Conservation (phyloP, 768 basidiomycete genomes). For the Exidia glandulosa region DNA sequence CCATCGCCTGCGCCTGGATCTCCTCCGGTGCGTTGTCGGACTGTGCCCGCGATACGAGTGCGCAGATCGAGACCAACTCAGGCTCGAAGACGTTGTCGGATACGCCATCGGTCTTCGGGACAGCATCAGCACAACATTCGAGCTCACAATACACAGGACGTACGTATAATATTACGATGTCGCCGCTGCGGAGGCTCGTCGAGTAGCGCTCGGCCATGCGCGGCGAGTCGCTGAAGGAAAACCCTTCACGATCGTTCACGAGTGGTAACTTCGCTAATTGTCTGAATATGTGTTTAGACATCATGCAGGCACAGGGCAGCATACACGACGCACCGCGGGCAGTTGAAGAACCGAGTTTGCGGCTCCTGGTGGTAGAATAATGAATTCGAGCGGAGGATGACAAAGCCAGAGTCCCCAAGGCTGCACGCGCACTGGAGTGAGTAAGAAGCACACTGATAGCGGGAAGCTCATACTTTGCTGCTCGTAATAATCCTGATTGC, state of each 20-base stretch:
- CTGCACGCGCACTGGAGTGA: conserved; percentile 2
- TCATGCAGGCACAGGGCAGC: too few species aligned
- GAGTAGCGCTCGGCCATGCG: conserved; percentile 34
- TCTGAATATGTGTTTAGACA: too few species aligned
- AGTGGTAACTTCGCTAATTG: conserved; percentile 27
- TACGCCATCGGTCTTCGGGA: conserved; percentile 39
- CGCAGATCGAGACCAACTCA: conserved; percentile 62
- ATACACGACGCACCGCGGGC: too few species aligned
- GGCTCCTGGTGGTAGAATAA: conserved; percentile 17
- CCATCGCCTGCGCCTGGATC: conserved; percentile 54
- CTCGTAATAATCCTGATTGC: conserved; percentile 59
- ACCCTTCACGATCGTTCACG: conserved; percentile 12
- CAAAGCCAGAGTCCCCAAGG: conserved; percentile 16
- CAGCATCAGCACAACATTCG: not conserved
- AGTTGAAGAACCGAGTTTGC: conserved; percentile 37
- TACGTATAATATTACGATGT: conserved; percentile 41
- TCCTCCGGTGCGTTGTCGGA: conserved; percentile 34
- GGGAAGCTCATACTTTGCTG: conserved; percentile 52
- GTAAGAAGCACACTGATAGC: conserved; percentile 16
- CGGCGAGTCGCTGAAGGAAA: conserved; percentile 24
- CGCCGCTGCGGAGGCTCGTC: conserved; percentile 39
- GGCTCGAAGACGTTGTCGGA: conserved; percentile 52
- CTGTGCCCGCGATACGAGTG: conserved; percentile 44
- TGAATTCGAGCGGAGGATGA: conserved; percentile 10
- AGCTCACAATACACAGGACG: conserved; percentile 6